phyloP scores from a whole-genome alignment of 2,329 filamentous ascomycete genomes.

The Coniochaeta hoffmannii region DNA sequence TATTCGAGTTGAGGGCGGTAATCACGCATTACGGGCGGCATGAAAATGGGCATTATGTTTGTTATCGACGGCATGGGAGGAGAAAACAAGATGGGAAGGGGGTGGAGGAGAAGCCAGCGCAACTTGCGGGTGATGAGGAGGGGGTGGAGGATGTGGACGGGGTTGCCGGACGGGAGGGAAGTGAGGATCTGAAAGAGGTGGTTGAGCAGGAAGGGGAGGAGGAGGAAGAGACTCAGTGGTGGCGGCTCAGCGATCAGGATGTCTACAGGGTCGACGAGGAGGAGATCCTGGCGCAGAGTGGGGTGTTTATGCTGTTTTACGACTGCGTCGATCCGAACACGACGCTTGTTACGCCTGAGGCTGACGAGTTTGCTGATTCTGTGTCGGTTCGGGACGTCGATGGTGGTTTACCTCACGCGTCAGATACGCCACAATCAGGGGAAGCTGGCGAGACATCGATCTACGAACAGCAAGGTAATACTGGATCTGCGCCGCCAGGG shows the following conservation, averaged over 20 bases:
- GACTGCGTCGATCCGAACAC: slow-evolving; percentile 57
- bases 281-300: slow-evolving; percentile 65
- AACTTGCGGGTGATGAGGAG: slow-evolving; percentile 15
- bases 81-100: too few relatives aligned
- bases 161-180: slow-evolving; percentile 15
- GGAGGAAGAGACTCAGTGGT: slow-evolving; percentile 59
- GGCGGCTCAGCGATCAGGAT: slow-evolving; percentile 82
- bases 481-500: not conserved
- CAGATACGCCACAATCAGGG: not conserved
- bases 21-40: slow-evolving; percentile 86
- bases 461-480: not conserved
- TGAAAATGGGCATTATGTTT: slow-evolving; percentile 94
- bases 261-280: slow-evolving; percentile 69
- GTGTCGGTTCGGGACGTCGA: not conserved
- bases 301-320: slow-evolving; percentile 97
- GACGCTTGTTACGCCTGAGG: slow-evolving; percentile 27
- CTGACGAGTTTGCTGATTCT: slow-evolving; percentile 1
- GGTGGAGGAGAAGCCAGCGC: slow-evolving; percentile 9
- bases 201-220: slow-evolving; percentile 13
- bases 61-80: slow-evolving; percentile 66
- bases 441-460: not conserved
- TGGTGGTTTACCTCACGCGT: not conserved
- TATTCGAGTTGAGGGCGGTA: slow-evolving; percentile 75
- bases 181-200: slow-evolving; percentile 12
- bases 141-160: slow-evolving; percentile 12